Percentiles rank a stretch among this genome's conserved stretches.
These are phyloP conservation scores for Pelargonium citronellum DNA, from an alignment of 441 rosid species.

Conservation along the genomic window DNA sequence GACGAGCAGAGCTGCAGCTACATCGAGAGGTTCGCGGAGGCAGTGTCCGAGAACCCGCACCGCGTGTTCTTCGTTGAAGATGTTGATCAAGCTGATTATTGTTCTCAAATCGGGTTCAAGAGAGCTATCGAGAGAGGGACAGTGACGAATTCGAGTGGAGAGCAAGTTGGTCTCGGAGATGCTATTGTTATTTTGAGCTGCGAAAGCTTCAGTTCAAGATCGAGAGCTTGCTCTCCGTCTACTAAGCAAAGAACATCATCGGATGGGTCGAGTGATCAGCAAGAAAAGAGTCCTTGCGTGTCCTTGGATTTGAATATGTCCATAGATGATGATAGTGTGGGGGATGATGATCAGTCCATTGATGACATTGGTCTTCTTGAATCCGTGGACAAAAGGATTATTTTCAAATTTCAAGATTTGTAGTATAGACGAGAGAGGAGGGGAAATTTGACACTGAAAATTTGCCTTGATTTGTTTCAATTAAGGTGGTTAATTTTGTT, in stretches of 20 bases:
- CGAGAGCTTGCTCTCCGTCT: conserved; percentile 52
- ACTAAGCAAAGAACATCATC: conserved; percentile 25
- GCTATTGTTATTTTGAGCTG: conserved; percentile 58
- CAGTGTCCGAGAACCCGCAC: conserved; percentile 39
- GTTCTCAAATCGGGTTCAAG: conserved; percentile 54
- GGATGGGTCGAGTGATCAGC: conserved; percentile 21
- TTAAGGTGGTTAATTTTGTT: not conserved
- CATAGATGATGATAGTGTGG: conserved; percentile 28
- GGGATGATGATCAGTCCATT: conserved; percentile 29
- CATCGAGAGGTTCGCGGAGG: conserved; percentile 52
- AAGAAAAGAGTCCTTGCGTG: conserved; percentile 25
- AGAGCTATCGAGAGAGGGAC: conserved; percentile 65
- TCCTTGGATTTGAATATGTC: conserved; percentile 56
- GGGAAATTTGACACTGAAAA: not conserved
- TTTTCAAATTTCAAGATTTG: conserved; percentile 37
- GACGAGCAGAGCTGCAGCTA: conserved; percentile 38
- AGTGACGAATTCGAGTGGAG: conserved; percentile 30
- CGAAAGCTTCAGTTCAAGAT: conserved; percentile 58
- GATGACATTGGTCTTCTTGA: conserved; percentile 48
- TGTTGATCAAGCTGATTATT: conserved; percentile 47
- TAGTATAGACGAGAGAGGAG: conserved; percentile 8
- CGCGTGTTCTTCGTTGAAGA: conserved; percentile 59
- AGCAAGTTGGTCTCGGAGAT: conserved; percentile 39
- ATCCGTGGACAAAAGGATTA: conserved; percentile 48
- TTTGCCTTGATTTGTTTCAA: not conserved